Evolutionary conservation across 208 protist genomes (phyloP).

Genomic region (Lotmaria passim): DNA sequence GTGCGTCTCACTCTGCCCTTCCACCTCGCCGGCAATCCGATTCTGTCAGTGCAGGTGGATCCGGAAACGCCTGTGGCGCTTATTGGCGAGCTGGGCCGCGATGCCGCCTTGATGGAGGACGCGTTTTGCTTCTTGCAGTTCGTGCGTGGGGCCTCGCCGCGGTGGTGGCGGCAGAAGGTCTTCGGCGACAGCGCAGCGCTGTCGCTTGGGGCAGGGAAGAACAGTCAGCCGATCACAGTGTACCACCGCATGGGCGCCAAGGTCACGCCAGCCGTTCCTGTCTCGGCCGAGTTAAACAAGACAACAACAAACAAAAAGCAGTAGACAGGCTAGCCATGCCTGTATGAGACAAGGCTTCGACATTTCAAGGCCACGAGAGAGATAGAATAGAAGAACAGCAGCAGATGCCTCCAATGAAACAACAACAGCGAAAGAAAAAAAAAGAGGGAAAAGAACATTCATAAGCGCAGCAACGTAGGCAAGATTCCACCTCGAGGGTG

Average conservation of each 20-base stretch:
- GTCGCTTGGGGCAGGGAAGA: slow-evolving; percentile 1
- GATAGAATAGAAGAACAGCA: too few relatives aligned
- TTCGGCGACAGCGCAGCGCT: slow-evolving; percentile 17
- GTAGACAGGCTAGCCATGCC: too few relatives aligned
- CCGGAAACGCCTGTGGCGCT: slow-evolving; percentile 66
- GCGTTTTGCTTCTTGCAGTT: slow-evolving; percentile 82
- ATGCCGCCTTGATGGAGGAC: slow-evolving; percentile 87
- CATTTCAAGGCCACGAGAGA: too few relatives aligned
- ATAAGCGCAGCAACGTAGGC: too few relatives aligned
- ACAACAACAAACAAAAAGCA: not conserved
- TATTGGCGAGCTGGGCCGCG: slow-evolving; percentile 79
- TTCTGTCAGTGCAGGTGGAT: slow-evolving; percentile 81
- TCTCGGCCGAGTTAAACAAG: slow-evolving; percentile 12
- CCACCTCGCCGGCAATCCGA: slow-evolving; percentile 84
- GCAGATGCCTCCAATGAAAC: too few relatives aligned
- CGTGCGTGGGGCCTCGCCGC: slow-evolving; percentile 71
- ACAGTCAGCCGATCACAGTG: not conserved
- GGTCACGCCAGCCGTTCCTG: not conserved
- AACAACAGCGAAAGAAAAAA: not conserved
- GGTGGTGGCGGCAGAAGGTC: slow-evolving; percentile 63
- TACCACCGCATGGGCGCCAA: slow-evolving; percentile 13
- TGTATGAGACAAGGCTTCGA: too few relatives aligned
- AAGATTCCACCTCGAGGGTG: too few relatives aligned
- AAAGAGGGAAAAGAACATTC: not conserved
- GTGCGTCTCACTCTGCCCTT: slow-evolving; percentile 74